Conservation (phyloP, 2,329 filamentous ascomycete genomes). For the Aspergillus brasiliensis region DNA sequence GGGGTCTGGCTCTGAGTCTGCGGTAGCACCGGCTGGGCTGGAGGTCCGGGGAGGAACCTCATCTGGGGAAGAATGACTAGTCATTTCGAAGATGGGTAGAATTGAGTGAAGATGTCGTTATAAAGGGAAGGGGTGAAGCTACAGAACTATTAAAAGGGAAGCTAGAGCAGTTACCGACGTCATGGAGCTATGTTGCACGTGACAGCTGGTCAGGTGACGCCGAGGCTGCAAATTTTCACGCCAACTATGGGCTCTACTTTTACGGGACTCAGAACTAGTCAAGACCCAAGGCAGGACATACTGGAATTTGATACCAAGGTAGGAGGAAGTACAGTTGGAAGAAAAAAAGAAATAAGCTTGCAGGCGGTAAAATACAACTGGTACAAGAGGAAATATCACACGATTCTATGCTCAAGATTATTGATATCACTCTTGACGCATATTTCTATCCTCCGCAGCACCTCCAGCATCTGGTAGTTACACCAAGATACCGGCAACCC, state of each 20-base stretch:
- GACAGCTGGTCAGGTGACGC: not conserved
- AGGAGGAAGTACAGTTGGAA: conserved; percentile 32
- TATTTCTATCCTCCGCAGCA: conserved; percentile 44
- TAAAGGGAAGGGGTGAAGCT: not conserved
- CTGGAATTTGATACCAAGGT: conserved; percentile 2
- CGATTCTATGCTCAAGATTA: conserved; percentile 49
- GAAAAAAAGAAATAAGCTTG: conserved; percentile 45
- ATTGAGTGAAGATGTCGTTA: not conserved
- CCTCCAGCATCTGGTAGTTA: conserved; percentile 31
- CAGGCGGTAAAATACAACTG: conserved; percentile 54
- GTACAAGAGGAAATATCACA: conserved; percentile 47
- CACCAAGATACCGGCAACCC: conserved; percentile 30
- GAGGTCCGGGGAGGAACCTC: not conserved
- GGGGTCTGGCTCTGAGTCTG: no score
- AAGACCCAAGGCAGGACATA: not conserved
- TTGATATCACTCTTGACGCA: conserved; percentile 43
- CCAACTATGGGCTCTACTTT: no score
- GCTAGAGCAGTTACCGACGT: not conserved
- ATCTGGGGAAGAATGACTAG: conserved; percentile 2
- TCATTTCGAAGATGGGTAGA: conserved; percentile 5
- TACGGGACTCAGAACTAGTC: not conserved
- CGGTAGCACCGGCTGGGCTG: not conserved
- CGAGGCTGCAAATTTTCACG: not conserved
- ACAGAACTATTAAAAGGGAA: not conserved
- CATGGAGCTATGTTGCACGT: not conserved